Conservation (phyloP, 371 early-diverging fungal genomes). For the Lichtheimia corymbifera region DNA sequence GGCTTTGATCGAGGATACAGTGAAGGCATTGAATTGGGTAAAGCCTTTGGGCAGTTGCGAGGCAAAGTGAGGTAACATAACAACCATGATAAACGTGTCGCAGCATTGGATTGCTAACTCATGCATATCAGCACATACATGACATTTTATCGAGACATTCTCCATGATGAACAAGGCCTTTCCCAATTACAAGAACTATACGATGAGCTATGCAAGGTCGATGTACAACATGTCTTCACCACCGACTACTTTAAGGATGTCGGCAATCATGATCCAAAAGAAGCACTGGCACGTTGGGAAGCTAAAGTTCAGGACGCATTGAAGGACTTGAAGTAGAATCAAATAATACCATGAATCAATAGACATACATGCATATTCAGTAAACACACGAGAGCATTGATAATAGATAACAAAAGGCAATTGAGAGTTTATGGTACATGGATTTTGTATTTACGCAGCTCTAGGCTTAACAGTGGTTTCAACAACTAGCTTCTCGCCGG, state of each 20-base stretch:
- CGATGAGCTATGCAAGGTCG: conserved; percentile 33
- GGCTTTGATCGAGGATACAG: conserved; percentile 65
- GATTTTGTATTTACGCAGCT: conserved; percentile 1
- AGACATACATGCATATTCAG: not conserved
- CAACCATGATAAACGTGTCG: not conserved
- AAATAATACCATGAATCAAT: not conserved
- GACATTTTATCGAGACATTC: conserved; percentile 28
- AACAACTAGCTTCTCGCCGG: conserved; percentile 61
- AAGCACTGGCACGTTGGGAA: conserved; percentile 5
- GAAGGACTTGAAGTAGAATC: not conserved
- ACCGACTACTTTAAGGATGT: conserved; percentile 34
- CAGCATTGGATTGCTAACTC: not conserved
- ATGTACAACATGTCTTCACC: conserved; percentile 33
- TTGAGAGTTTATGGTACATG: not conserved
- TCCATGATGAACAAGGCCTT: conserved; percentile 23
- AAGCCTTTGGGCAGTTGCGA: conserved; percentile 47
- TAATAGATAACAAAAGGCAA: not conserved
- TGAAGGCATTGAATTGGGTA: conserved; percentile 51
- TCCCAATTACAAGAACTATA: conserved; percentile 23
- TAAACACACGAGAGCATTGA: not conserved
- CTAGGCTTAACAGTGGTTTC: conserved; percentile 10
- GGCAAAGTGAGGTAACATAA: conserved; percentile 50
- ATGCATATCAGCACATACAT: conserved; percentile 27
- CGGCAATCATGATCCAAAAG: not conserved
- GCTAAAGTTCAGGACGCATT: conserved; percentile 3